Evolutionary conservation across 208 protist species (phyloP), one percentile per base, ranked within the genome.

Genomic region (Acanthamoeba sp.): DNA sequence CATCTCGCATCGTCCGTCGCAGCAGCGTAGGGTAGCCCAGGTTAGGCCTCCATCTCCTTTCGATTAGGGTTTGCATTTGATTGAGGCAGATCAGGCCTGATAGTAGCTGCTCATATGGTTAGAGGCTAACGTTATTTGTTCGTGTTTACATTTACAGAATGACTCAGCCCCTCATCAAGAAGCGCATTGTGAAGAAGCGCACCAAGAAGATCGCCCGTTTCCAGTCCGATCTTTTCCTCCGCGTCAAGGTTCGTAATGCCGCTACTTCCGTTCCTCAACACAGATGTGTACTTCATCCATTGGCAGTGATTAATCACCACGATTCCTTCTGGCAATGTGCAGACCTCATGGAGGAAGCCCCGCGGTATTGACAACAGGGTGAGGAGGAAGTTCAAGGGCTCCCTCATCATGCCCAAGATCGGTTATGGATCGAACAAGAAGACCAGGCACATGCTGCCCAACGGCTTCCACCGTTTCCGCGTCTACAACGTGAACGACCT

Each of bases 341-440:
- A 98, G 95, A 96, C 97, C 92, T 98, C 97, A 95, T 99, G 99
- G 99, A 97, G 99, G 97, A 99, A 98, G 97, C 99, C 99, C 89
- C 97, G 98, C 84, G 99, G 99, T 99, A 99, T 99, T 97, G 99
- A 99, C 98, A 99, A 98, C 57, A 97, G 98, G 85, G 98, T 99
- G 73, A 99, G 99, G 96, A 97, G 99, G 93, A 98, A 98, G 97
- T 99, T 99, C 97, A 99, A 98, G 97, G 99, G 99, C 94, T 95
- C 98, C 95, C 98, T 98, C 95, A 95, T 96, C 38, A 99, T 99
- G 98, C 98, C 99, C 90, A 99, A 99, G 95, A 99, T 99, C 96
- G 99, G 99, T 97, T 99, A 99, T 95, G 99, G 99, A 69, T 99
- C 98, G 97, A 98, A 99, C 97, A 99, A 98, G 96, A 97, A 95